Conservation (phyloP, 2,329 filamentous ascomycete genomes). For the Xylaria digitata region DNA sequence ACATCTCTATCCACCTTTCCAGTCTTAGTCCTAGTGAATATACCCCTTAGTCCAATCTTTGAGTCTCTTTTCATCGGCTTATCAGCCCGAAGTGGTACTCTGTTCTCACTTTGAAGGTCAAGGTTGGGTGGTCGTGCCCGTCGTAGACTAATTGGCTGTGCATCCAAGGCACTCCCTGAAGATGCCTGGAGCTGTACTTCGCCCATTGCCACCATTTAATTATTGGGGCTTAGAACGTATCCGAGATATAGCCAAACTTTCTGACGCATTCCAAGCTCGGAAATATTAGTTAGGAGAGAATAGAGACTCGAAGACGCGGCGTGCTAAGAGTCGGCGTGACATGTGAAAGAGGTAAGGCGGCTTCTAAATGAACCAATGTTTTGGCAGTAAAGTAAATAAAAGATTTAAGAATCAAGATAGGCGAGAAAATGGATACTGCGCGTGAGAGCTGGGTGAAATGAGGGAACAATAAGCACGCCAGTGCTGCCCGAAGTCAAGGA, state of each 20-base stretch:
- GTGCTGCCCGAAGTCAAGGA: slow-evolving; percentile 36
- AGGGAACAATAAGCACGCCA: slow-evolving; percentile 22
- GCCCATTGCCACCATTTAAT: slow-evolving; percentile 25
- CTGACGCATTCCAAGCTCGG: background rate
- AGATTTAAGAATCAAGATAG: slow-evolving; percentile 1
- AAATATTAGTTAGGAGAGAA: background rate
- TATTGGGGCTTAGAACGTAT: slow-evolving; percentile 15
- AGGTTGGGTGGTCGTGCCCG: slow-evolving; percentile 56
- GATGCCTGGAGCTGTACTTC: slow-evolving; percentile 32
- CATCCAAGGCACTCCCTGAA: slow-evolving; percentile 47
- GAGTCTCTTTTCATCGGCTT: slow-evolving; percentile 63
- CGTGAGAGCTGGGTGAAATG: slow-evolving; percentile 30
- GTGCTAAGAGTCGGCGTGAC: slow-evolving; percentile 8
- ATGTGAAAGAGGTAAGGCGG: background rate
- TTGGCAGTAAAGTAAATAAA: background rate
- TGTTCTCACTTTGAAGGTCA: slow-evolving; percentile 51
- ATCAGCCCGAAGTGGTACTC: slow-evolving; percentile 57
- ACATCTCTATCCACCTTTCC: slow-evolving; percentile 46
- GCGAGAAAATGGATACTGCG: slow-evolving; percentile 1
- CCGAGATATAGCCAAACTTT: background rate
- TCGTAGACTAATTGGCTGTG: slow-evolving; percentile 50
- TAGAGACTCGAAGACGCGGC: background rate
- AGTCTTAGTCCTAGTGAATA: slow-evolving; percentile 62
- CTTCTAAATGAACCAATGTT: slow-evolving; percentile 1
- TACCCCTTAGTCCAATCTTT: slow-evolving; percentile 61